Percentiles rank a stretch among this genome's conserved stretches.
Conservation (phyloP, 2,329 filamentous ascomycete species). For the Aspergillus neoniger region DNA sequence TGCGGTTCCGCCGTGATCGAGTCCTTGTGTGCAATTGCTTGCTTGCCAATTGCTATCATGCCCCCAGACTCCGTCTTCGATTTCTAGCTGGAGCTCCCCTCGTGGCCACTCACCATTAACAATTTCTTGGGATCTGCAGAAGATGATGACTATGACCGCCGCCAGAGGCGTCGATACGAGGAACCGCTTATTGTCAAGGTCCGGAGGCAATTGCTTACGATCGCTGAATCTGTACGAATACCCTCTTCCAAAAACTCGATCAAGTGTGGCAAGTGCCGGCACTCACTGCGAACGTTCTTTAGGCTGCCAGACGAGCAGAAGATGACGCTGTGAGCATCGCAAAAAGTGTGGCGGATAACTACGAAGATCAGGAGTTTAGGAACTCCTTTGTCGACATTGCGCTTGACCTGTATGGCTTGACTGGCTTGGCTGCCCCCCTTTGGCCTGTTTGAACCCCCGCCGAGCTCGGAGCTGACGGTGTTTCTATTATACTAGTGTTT, state of each 20-base stretch:
- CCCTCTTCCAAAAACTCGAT: constrained; percentile 8
- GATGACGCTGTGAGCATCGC: constrained; percentile 77
- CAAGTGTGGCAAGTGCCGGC: constrained; percentile 11
- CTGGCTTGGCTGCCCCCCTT: constrained; percentile 4
- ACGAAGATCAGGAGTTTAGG: constrained; percentile 79
- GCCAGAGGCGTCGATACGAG: constrained; percentile 72
- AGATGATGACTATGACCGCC: constrained; percentile 74
- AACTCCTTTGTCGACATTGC: constrained; percentile 71
- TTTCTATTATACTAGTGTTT: constrained; percentile 48
- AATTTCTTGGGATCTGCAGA: constrained; percentile 48
- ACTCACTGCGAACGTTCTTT: constrained; percentile 7
- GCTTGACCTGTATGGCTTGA: constrained; percentile 64
- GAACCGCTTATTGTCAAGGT: constrained; percentile 71
- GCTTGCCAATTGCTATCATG: neutral
- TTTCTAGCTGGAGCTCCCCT: neutral
- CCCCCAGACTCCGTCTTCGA: neutral
- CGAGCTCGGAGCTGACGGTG: constrained; percentile 20
- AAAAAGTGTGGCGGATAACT: constrained; percentile 75
- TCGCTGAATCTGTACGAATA: constrained; percentile 69
- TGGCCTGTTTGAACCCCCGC: neutral
- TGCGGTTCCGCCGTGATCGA: neutral
- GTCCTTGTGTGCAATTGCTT: neutral
- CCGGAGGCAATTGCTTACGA: constrained; percentile 73
- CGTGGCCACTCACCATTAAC: constrained; percentile 4
- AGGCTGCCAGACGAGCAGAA: constrained; percentile 71